phyloP scores from a whole-genome alignment of 139 green algal species.

The Pleodorina starrii region DNA sequence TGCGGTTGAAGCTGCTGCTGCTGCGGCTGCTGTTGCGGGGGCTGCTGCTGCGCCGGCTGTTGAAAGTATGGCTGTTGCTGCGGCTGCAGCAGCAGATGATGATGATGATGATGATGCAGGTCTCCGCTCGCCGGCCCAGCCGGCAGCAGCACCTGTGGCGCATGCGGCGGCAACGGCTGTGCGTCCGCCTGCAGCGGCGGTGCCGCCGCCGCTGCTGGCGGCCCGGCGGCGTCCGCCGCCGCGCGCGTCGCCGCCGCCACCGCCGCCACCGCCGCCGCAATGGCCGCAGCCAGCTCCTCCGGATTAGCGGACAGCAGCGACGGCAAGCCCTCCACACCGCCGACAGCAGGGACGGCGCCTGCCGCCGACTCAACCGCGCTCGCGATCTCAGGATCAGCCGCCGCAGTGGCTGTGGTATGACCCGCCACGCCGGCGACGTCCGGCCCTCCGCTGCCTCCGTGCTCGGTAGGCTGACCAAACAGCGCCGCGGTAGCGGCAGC shows the following conservation, averaged over 20 bases:
- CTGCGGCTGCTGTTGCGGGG: slow-evolving; percentile 13
- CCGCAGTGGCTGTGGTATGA: no score
- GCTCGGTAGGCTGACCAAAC: no score
- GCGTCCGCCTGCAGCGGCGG: not conserved
- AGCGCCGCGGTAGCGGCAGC: no score
- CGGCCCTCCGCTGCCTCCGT: no score
- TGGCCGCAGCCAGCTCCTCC: slow-evolving; percentile 26
- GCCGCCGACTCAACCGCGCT: no score
- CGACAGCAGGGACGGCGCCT: not conserved
- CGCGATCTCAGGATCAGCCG: no score
- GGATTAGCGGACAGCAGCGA: slow-evolving; percentile 12
- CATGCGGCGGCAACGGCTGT: not conserved
- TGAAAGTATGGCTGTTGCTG: not conserved
- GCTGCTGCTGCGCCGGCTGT: not conserved
- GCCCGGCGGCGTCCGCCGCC: not conserved
- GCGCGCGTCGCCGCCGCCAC: slow-evolving; percentile 1
- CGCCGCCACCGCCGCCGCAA: slow-evolving; percentile 21
- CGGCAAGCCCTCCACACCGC: not conserved
- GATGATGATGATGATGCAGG: not conserved
- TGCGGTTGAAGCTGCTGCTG: not conserved
- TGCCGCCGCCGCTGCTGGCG: slow-evolving; percentile 2
- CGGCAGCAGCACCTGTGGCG: not conserved
- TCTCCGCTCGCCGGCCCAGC: not conserved
- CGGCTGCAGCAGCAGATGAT: not conserved
- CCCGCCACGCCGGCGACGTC: no score